Evolutionary conservation across 106 monocot genomes (phyloP).

Genomic region (Dendrobium huoshanense): DNA sequence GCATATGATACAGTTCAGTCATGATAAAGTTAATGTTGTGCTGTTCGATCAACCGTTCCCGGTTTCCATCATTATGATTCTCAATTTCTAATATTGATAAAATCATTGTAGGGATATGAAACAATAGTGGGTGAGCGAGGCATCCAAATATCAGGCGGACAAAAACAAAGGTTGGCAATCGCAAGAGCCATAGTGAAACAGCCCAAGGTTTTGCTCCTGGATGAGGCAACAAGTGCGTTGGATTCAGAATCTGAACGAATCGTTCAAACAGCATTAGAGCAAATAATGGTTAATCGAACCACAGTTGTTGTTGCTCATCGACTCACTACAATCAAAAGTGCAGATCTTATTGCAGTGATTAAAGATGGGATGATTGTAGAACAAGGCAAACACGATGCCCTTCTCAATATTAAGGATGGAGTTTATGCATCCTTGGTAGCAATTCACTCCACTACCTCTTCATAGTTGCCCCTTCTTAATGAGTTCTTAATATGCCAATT

Average conservation of each 20-base stretch:
- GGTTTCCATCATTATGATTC: not conserved
- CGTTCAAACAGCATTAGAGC: conserved; percentile 14
- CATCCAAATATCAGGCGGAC: conserved; percentile 15
- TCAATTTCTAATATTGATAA: not conserved
- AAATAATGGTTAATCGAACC: conserved; percentile 17
- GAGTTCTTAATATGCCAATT: not conserved
- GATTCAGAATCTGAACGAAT: conserved; percentile 15
- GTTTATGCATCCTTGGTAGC: conserved; percentile 20
- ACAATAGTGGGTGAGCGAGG: conserved; percentile 21
- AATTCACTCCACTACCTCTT: conserved; percentile 8
- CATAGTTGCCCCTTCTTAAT: not conserved
- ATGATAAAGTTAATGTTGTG: not conserved
- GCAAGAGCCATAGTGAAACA: conserved; percentile 15
- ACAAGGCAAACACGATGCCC: conserved; percentile 16
- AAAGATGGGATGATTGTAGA: conserved; percentile 16
- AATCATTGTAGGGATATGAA: conserved; percentile 11
- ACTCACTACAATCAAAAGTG: conserved; percentile 12
- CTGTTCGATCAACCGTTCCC: not conserved
- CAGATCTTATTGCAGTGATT: conserved; percentile 12
- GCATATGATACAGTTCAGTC: too few species aligned
- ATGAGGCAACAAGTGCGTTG: conserved; percentile 19
- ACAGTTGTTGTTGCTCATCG: conserved; percentile 16
- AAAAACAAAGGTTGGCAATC: conserved; percentile 20
- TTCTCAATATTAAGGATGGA: conserved; percentile 15
- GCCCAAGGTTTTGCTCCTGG: conserved; percentile 20